phyloP scores from a whole-genome alignment of 441 rosid species.

The Gossypium davidsonii region DNA sequence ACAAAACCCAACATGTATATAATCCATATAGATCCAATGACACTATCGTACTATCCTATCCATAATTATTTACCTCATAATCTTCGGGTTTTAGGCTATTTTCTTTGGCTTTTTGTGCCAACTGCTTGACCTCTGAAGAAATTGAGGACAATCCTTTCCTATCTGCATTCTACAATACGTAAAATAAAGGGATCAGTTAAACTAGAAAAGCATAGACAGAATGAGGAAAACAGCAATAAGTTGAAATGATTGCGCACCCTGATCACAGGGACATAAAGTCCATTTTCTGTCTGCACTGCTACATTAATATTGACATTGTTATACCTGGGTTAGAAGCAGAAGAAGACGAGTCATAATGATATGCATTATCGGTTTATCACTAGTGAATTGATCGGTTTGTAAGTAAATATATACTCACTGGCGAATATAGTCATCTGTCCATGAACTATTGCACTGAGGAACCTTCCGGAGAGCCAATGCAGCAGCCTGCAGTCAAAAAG shows the following conservation, averaged over 20 bases:
- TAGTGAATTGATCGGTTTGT: neutral
- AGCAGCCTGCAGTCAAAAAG: constrained; percentile 58
- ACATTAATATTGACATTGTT: constrained; percentile 72
- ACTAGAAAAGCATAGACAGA: neutral
- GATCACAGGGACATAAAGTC: constrained; percentile 79
- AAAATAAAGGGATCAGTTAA: constrained; percentile 9
- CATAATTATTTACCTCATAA: constrained; percentile 51
- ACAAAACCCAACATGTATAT: constrained; percentile 3
- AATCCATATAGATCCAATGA: neutral
- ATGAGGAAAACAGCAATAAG: neutral
- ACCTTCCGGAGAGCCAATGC: constrained; percentile 86
- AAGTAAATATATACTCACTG: constrained; percentile 51
- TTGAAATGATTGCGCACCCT: constrained; percentile 39
- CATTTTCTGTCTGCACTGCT: constrained; percentile 90
- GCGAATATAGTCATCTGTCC: constrained; percentile 86
- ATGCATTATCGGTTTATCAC: neutral
- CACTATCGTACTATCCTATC: neutral
- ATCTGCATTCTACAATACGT: constrained; percentile 62
- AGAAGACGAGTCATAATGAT: constrained; percentile 2
- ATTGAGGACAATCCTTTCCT: constrained; percentile 81
- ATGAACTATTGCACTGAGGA: constrained; percentile 96
- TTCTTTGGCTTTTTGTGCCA: constrained; percentile 83
- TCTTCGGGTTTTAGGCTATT: constrained; percentile 86
- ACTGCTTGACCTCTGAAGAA: constrained; percentile 55
- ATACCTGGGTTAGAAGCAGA: constrained; percentile 39